Percentiles rank a stretch among this genome's conserved stretches.
These are phyloP conservation scores for Maudiozyma pseudohumilis DNA, from an alignment of 805 yeast genomes.

Conservation along the genomic window DNA sequence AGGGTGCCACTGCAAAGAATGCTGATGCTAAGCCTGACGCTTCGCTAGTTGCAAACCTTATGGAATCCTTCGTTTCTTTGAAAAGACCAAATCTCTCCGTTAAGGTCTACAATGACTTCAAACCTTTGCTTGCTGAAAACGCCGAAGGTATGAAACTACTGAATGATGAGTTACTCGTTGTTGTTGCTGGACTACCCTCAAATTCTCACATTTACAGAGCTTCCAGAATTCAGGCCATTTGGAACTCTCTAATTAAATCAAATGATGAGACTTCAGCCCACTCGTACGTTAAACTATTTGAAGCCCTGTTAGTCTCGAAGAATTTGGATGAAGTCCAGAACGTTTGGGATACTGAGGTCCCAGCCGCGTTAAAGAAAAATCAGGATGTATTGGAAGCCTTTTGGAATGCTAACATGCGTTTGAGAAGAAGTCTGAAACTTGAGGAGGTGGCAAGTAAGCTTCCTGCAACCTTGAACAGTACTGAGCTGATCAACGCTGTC, in stretches of 20 bases:
- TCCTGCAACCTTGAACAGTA: conserved; percentile 12
- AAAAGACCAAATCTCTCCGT: conserved; percentile 15
- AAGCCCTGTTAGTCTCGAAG: conserved; percentile 15
- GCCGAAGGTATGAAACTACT: conserved; percentile 2
- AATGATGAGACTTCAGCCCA: conserved; percentile 5
- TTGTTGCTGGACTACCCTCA: conserved; percentile 15
- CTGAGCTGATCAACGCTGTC: conserved; percentile 18
- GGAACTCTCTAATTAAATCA: conserved; percentile 22
- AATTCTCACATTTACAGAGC: conserved; percentile 9
- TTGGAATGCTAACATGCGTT: conserved; percentile 10
- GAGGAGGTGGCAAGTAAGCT: conserved; percentile 10
- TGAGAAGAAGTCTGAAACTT: conserved; percentile 5
- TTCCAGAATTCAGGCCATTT: conserved; percentile 24
- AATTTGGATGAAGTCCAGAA: conserved; percentile 11
- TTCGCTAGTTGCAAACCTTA: conserved; percentile 14
- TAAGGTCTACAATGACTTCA: conserved; percentile 14
- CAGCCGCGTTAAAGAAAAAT: conserved; percentile 13
- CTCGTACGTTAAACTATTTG: conserved; percentile 19
- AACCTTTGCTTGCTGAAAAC: conserved; percentile 7
- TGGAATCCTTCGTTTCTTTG: conserved; percentile 16
- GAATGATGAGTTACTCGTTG: conserved; percentile 15
- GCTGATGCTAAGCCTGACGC: conserved; percentile 6
- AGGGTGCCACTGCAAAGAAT: not conserved
- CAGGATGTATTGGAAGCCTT: conserved; percentile 16
- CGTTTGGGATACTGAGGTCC: conserved; percentile 22